Evolutionary conservation across 306 rosid genomes (phyloP), one percentile per base, ranked within the genome.

Genomic region (Dalbergia cochinchinensis): DNA sequence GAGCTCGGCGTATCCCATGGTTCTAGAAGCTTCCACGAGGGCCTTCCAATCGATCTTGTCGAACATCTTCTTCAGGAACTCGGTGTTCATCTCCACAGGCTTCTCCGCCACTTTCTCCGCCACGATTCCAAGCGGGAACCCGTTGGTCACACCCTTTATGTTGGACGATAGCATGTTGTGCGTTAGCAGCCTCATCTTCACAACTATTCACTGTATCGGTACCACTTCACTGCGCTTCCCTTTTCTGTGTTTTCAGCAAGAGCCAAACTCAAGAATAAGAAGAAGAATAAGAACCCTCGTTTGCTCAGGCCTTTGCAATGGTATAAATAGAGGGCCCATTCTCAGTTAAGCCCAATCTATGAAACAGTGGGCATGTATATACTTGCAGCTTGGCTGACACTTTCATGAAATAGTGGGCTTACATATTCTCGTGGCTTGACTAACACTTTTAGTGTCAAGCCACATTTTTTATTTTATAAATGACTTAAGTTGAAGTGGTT

Each of bases 151-250:
- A 2, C 99, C 99, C 60, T 87, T 94, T 50, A 94, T 87, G 87
- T 92, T 94, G 3, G 97, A 92, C 5, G 97, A 92, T 4, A 94
- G 83, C 99, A 94, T 94, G 85, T 94, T 94, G 85, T 92, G 99
- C 7, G 96, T 94, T 11, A 94, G 72, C 57, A 95, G 82, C 84
- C 96, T 92, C 99, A 95, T 94, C 74, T 60, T 64, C 41, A 4
- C 41, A 37, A 37, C 41, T 37, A 37, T 37, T 4, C 41, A 37
- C 41, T 37, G 41, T 37, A 37, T 37, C 41, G 41, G 41, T 7
- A 6, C 6, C 41, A 37, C 13, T 47, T 2, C 14, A 10, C 53
- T 9, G 10, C 14, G 53, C 4, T 47, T 47, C 9, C 53, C 53
- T 47, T 12, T 47, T 47, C 53, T 47, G 4, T 11, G 53, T 47